A percentile compares a stretch with the other conserved stretches of the same genome.
Evolutionary conservation across 345 rosid species (phyloP).

Genomic region (Aurinia saxatilis): DNA sequence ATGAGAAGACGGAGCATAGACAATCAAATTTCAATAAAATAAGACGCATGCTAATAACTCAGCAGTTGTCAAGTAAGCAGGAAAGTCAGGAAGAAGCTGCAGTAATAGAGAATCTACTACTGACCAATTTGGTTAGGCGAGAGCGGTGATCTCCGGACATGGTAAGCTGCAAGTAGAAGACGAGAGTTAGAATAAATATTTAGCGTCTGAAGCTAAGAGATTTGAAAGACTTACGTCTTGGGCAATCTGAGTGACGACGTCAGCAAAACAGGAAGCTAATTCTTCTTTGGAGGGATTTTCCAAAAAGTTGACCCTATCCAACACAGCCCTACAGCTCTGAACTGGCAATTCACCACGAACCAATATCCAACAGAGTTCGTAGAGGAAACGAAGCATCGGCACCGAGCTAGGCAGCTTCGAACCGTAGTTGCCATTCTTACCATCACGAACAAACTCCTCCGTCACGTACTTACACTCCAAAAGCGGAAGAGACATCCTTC

Average conservation of each 20-base stretch:
- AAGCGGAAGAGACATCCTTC: constrained; percentile 57
- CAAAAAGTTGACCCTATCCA: constrained; percentile 60
- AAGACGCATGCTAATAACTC: no score
- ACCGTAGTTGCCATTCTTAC: constrained; percentile 58
- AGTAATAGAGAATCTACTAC: constrained; percentile 26
- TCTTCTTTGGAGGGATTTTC: constrained; percentile 47
- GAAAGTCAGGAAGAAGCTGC: background rate
- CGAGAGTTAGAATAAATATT: background rate
- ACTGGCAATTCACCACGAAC: constrained; percentile 87
- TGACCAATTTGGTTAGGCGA: constrained; percentile 84
- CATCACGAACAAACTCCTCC: constrained; percentile 70
- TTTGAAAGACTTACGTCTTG: constrained; percentile 56
- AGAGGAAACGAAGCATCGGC: constrained; percentile 79
- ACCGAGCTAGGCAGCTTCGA: constrained; percentile 54
- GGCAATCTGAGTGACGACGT: constrained; percentile 84
- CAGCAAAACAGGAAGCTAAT: constrained; percentile 65
- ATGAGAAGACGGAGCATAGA: background rate
- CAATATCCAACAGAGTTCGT: constrained; percentile 80
- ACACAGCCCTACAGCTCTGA: constrained; percentile 65
- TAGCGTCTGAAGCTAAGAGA: no score
- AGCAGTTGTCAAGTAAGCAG: no score
- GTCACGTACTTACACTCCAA: constrained; percentile 61
- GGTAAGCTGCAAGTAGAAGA: constrained; percentile 53
- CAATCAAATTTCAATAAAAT: no score
- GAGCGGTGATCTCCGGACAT: constrained; percentile 75